phyloP scores from a whole-genome alignment of 257 asterid species.

The Penstemon eatonii region DNA sequence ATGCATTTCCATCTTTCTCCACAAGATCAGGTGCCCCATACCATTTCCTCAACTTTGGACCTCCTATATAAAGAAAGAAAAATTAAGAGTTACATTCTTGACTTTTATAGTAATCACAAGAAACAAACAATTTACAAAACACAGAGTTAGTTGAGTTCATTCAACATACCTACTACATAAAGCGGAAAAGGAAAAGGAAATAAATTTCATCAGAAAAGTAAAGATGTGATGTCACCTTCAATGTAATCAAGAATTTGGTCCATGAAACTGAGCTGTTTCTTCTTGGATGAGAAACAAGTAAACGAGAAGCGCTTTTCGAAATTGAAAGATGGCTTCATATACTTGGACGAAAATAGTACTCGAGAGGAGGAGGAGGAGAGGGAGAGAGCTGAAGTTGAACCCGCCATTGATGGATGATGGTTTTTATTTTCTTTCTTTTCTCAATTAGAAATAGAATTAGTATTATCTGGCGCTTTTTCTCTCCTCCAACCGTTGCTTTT shows the following conservation, averaged over 20 bases:
- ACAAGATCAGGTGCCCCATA: conserved; percentile 89
- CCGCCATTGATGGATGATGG: conserved; percentile 41
- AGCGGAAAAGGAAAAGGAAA: background rate
- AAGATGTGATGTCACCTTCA: conserved; percentile 53
- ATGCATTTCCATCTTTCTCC: conserved; percentile 51
- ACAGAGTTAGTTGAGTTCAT: background rate
- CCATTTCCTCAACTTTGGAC: conserved; percentile 99
- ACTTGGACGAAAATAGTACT: conserved; percentile 9
- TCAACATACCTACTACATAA: background rate
- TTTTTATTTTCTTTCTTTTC: conserved; percentile 11
- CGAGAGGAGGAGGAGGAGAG: conserved; percentile 30
- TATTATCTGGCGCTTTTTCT: conserved; percentile 38
- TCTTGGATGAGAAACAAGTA: conserved; percentile 74
- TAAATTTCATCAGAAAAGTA: background rate
- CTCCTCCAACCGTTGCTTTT: conserved; percentile 30
- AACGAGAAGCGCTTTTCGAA: conserved; percentile 41
- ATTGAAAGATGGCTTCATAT: conserved; percentile 26
- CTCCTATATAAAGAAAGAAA: conserved; percentile 49
- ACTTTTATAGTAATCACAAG: background rate
- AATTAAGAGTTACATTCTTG: conserved; percentile 1
- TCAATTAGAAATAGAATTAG: too few relatives aligned
- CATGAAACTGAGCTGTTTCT: conserved; percentile 72
- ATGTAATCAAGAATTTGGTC: conserved; percentile 95
- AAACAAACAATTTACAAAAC: background rate
- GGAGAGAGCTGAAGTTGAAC: conserved; percentile 41